Evolutionary conservation across 331 rosid genomes (phyloP), one percentile per base, ranked within the genome.

Genomic region (Ulmus americana): DNA sequence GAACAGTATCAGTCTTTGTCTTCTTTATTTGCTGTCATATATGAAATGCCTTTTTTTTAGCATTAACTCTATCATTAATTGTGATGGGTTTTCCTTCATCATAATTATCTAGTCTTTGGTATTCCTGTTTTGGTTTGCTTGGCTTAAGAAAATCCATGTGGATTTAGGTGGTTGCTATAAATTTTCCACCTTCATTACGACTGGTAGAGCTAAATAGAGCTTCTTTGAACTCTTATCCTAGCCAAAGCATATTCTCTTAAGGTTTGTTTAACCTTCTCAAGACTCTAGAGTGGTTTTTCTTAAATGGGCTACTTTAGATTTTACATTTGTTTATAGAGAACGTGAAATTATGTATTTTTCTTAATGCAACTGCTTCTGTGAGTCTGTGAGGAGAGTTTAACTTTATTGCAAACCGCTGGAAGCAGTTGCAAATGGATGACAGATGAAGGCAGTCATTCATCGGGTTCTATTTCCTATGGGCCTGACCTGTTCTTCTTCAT

Each of bases 1-100:
- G 64, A 56, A 54, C 58, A 55, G 69, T 55, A 64, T 63, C 55
- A 51, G 64, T 85, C 83, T 67, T 70, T 69, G 64, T 83, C 87
- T 69, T 68, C 63, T 35, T 5, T 64, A 72, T 77, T 67, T 70
- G 69, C 57, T 59, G 54, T 64, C 76, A 75, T 45, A 48, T 70
- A 69, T 76, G 43, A 58, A 69, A 61, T 53, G 70, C 63, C 39
- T 16, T 51, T 41, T 41, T 61, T 44, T 10, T 53, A 52, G 49
- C 61, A 63, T 55, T 4, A 14, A n/a, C 39, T 53, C n/a, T 8
- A 12, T 3, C 71, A 45, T 41, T 51, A 39, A 56, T 28, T 64
- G 14, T 40, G 65, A 68, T 47, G 28, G 59, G 56, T 55, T 35
- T 22, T 65, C 52, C 55, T 43, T 3, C 42, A 38, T 63, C 61